phyloP scores from a whole-genome alignment of 2,329 filamentous ascomycete genomes.

The Curvularia sp. region DNA sequence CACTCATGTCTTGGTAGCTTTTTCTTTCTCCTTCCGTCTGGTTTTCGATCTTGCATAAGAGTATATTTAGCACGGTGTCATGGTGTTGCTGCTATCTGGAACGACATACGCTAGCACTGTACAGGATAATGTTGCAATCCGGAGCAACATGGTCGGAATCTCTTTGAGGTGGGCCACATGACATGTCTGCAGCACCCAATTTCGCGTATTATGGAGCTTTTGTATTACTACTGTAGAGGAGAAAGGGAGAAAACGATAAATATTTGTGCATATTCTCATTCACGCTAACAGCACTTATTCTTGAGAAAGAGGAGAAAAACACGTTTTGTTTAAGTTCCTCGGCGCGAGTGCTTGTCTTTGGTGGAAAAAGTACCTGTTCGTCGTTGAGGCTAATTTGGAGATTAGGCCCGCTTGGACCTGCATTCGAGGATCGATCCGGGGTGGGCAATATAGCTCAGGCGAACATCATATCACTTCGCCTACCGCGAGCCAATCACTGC shows the following conservation, averaged over 20 bases:
- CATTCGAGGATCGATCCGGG: slow-evolving; percentile 33
- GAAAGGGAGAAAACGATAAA: background rate
- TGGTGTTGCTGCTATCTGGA: slow-evolving; percentile 1
- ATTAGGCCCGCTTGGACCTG: slow-evolving; percentile 39
- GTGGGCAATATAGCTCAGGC: slow-evolving; percentile 20
- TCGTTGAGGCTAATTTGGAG: slow-evolving; percentile 33
- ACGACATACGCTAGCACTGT: slow-evolving; percentile 1
- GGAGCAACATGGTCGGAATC: background rate
- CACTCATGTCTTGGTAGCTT: slow-evolving; percentile 16
- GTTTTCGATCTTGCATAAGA: background rate
- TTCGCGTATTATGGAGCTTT: slow-evolving; percentile 5
- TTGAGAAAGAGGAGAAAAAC: background rate
- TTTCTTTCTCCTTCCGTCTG: slow-evolving; percentile 1
- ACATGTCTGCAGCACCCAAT: background rate
- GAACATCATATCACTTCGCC: slow-evolving; percentile 1
- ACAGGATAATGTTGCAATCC: background rate
- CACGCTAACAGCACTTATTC: background rate
- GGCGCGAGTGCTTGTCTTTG: background rate
- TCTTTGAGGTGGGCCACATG: background rate
- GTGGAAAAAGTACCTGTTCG: slow-evolving; percentile 11
- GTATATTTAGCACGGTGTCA: slow-evolving; percentile 11
- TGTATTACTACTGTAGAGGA: slow-evolving; percentile 8
- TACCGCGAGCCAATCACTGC: slow-evolving; percentile 12
- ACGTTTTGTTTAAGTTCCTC: background rate
- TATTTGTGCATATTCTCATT: background rate